Evolutionary conservation across 345 rosid genomes (phyloP).

Genomic region (Carallia pectinifolia): DNA sequence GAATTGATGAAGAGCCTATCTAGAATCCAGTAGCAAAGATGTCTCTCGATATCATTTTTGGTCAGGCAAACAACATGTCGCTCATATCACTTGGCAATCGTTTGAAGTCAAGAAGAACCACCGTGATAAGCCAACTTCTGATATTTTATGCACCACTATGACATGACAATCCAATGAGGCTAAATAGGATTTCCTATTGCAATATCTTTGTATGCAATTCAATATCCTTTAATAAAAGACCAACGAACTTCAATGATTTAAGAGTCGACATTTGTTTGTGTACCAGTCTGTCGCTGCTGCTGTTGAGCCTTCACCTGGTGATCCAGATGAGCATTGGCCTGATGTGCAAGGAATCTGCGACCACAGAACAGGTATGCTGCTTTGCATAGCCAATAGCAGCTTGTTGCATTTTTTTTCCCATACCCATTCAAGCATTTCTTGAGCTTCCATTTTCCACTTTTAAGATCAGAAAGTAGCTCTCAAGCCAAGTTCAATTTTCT

Average conservation of each 20-base stretch:
- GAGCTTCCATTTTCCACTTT: not conserved
- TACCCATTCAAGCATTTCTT: not conserved
- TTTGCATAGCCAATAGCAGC: constrained; percentile 8
- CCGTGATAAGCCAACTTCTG: not conserved
- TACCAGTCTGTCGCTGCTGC: constrained; percentile 18
- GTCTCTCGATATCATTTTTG: too few species aligned
- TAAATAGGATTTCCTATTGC: not conserved
- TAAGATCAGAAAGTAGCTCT: not conserved
- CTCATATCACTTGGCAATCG: not conserved
- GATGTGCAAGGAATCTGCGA: constrained; percentile 57
- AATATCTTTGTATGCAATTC: not conserved
- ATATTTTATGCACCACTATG: not conserved
- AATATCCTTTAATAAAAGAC: not conserved
- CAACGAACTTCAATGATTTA: not conserved
- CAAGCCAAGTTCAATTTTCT: constrained; percentile 3
- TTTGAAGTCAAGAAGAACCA: not conserved
- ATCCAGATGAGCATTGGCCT: constrained; percentile 37
- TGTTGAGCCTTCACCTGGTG: constrained; percentile 37
- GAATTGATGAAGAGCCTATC: too few species aligned
- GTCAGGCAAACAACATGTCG: too few species aligned
- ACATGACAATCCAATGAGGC: not conserved
- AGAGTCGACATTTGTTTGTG: constrained; percentile 3
- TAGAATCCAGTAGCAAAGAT: too few species aligned
- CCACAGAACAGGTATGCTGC: constrained; percentile 59
- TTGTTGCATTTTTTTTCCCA: not conserved